Percentiles rank a stretch among this genome's conserved stretches.
These are phyloP conservation scores for Vitis hybrid DNA, from an alignment of 177 flowering plant species.

Conservation along the genomic window DNA sequence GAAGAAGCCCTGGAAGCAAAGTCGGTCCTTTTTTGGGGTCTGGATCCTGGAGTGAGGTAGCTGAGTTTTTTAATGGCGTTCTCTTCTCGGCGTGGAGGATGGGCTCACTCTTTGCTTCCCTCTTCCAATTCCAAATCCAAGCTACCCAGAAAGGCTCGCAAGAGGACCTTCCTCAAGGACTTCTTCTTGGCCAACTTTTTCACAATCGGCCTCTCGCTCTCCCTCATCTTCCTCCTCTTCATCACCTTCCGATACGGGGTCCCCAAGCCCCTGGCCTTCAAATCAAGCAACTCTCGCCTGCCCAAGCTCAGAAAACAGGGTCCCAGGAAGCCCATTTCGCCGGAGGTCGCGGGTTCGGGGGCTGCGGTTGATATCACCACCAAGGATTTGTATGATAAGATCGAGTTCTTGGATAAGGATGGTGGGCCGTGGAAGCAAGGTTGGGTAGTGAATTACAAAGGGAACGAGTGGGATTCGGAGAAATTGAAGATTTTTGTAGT, in stretches of 20 bases:
- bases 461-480: conserved; percentile 90
- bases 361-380: conserved; percentile 78
- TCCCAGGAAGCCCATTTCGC: conserved; percentile 18
- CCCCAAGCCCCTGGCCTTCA: conserved; percentile 54
- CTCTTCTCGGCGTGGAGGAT: conserved; percentile 32
- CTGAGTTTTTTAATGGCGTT: conserved; percentile 20
- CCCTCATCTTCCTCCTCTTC: conserved; percentile 57
- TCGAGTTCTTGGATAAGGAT: conserved; percentile 64
- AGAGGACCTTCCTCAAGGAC: conserved; percentile 39
- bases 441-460: conserved; percentile 72
- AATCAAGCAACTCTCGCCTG: conserved; percentile 15
- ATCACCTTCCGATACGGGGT: conserved; percentile 56
- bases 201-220: conserved; percentile 60
- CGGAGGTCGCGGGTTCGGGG: conserved; percentile 12
- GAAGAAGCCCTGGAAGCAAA: no score
- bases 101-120: conserved; percentile 48
- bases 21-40: no score
- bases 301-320: conserved; percentile 34
- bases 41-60: no score
- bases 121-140: conserved; percentile 38
- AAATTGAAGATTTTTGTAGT: conserved; percentile 92
- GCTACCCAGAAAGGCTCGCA: conserved; percentile 38
- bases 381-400: conserved; percentile 82
- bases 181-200: conserved; percentile 63
- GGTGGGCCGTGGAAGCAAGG: conserved; percentile 99